Conservation (phyloP, 2,329 filamentous ascomycete genomes). For the Tympanopsis confertula region DNA sequence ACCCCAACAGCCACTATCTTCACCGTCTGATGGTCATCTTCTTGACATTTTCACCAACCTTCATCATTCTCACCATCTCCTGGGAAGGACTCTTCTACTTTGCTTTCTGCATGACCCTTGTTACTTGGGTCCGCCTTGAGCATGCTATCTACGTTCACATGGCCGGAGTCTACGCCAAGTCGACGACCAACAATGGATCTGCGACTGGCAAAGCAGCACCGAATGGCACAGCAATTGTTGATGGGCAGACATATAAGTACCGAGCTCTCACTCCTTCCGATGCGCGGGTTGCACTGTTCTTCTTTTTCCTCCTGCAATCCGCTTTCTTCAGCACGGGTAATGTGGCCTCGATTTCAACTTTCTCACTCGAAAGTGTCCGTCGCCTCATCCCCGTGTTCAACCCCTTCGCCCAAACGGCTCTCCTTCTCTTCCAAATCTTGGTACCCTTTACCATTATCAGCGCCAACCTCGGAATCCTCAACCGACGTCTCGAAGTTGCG, state of each 20-base stretch:
- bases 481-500: slow-evolving; percentile 70
- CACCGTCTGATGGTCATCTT: slow-evolving; percentile 83
- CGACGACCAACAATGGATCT: no score
- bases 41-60: slow-evolving; percentile 81
- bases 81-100: slow-evolving; percentile 97
- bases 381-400: slow-evolving; percentile 86
- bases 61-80: slow-evolving; percentile 91
- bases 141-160: slow-evolving; percentile 54
- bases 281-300: slow-evolving; percentile 80
- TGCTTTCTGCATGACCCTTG: slow-evolving; percentile 68
- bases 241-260: slow-evolving; percentile 14
- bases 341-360: slow-evolving; percentile 83
- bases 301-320: slow-evolving; percentile 86
- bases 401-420: slow-evolving; percentile 78
- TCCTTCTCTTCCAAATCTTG: slow-evolving; percentile 80
- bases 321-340: slow-evolving; percentile 97
- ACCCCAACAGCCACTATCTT: slow-evolving; percentile 77
- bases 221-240: slow-evolving; percentile 6
- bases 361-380: slow-evolving; percentile 81
- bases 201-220: slow-evolving; percentile 5
- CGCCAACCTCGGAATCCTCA: slow-evolving; percentile 87
- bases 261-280: slow-evolving; percentile 72
- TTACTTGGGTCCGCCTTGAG: slow-evolving; percentile 88
- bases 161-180: slow-evolving; percentile 8
- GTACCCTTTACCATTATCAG: slow-evolving; percentile 88